Evolutionary conservation across 257 asterid genomes (phyloP).

Genomic region (Anisodus tanguticus): DNA sequence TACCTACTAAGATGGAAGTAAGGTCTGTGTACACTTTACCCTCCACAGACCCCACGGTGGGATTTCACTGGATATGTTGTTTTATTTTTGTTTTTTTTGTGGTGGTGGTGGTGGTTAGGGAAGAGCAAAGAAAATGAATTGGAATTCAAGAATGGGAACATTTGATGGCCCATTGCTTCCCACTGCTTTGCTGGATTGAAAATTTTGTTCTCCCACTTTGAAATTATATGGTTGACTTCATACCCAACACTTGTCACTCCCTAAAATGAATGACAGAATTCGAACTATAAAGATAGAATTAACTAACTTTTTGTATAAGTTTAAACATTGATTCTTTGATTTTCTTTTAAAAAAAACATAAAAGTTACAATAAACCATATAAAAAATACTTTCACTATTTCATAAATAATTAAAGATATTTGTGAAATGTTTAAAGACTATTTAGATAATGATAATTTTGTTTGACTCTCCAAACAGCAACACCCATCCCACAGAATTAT

Average conservation of each 20-base stretch:
- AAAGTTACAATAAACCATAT: too few species aligned
- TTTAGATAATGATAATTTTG: not conserved
- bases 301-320: not conserved
- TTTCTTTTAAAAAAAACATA: not conserved
- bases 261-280: not conserved
- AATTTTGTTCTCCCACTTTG: not conserved
- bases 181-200: constrained; percentile 4
- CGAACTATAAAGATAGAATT: constrained; percentile 7
- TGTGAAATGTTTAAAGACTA: not conserved
- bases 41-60: too few species aligned
- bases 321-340: not conserved
- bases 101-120: not conserved
- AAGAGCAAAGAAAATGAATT: not conserved
- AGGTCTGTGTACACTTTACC: too few species aligned
- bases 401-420: not conserved
- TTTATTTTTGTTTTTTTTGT: not conserved
- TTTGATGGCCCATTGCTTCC: constrained; percentile 10
- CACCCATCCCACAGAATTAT: not conserved
- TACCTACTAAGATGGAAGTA: too few species aligned
- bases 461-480: not conserved
- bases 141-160: constrained; percentile 15
- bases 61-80: too few species aligned
- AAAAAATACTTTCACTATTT: not conserved
- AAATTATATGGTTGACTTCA: constrained; percentile 28
- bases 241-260: not conserved